A percentile compares a stretch with the other conserved stretches of the same genome.
These are phyloP conservation scores for Auricularia sp. DNA, from an alignment of 768 basidiomycete species.

Conservation along the genomic window DNA sequence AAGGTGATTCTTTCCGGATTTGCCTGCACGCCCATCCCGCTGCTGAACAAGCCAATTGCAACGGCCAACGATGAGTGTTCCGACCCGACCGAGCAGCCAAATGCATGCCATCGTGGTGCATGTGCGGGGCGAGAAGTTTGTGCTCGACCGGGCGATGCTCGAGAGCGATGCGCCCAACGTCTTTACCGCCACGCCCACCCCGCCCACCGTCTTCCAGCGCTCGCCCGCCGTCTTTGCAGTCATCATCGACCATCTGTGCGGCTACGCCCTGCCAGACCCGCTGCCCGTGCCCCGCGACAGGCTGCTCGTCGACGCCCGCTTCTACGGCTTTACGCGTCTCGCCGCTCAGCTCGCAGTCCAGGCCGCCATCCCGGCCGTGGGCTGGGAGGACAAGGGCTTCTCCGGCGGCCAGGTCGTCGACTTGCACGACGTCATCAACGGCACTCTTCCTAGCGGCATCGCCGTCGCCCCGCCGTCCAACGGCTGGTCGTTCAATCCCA, in stretches of 20 bases:
- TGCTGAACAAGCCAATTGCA: too few relatives aligned
- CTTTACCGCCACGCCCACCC: background rate
- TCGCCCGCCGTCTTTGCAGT: background rate
- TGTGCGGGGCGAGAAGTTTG: background rate
- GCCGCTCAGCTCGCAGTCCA: background rate
- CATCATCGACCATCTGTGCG: background rate
- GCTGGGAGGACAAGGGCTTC: background rate
- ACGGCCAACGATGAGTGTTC: background rate
- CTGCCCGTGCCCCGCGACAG: background rate
- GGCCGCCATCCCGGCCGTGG: background rate
- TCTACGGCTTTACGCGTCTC: background rate
- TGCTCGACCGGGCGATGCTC: background rate
- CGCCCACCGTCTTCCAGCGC: slow-evolving; percentile 1
- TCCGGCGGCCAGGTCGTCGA: background rate
- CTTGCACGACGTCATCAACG: background rate
- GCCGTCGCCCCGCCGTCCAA: background rate
- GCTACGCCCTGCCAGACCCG: background rate
- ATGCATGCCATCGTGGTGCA: background rate
- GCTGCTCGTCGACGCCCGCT: background rate
- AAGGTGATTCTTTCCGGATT: too few relatives aligned
- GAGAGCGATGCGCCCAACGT: slow-evolving; percentile 1
- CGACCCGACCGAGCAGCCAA: background rate
- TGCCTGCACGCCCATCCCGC: too few relatives aligned
- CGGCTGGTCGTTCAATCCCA: background rate
- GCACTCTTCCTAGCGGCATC: background rate